A percentile compares a stretch with the other conserved stretches of the same genome.
phyloP scores from a whole-genome alignment of 2,329 filamentous ascomycete genomes.

The Ceratocystis albifundus region DNA sequence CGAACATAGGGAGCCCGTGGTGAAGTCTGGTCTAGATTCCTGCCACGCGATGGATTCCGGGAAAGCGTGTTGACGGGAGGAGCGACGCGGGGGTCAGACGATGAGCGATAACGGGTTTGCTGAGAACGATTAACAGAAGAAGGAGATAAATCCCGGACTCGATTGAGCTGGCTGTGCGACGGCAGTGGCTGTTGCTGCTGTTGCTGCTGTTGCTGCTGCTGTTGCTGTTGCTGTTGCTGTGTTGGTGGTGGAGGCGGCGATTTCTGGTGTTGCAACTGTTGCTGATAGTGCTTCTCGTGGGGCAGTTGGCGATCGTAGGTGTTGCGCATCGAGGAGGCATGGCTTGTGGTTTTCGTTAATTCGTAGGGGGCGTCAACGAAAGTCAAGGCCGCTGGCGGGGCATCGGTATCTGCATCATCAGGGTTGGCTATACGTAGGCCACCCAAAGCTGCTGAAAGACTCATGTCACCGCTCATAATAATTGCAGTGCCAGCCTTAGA shows the following conservation, averaged over 20 bases:
- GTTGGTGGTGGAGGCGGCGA: not conserved
- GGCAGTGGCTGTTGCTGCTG: slow-evolving; percentile 19
- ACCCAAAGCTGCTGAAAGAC: slow-evolving; percentile 81
- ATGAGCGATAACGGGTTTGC: slow-evolving; percentile 21
- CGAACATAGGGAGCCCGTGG: slow-evolving; percentile 20
- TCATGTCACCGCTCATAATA: slow-evolving; percentile 80
- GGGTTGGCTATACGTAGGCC: slow-evolving; percentile 95
- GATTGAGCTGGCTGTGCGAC: slow-evolving; percentile 21
- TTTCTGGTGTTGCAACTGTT: slow-evolving; percentile 19
- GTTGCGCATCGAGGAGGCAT: slow-evolving; percentile 25
- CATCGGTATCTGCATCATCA: slow-evolving; percentile 49
- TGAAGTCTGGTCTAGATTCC: slow-evolving; percentile 15
- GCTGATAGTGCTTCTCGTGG: not conserved
- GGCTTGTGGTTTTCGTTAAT: slow-evolving; percentile 3
- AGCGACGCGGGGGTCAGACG: slow-evolving; percentile 20
- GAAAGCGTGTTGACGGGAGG: slow-evolving; percentile 14
- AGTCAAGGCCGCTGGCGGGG: slow-evolving; percentile 24
- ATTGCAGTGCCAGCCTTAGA: slow-evolving; percentile 11
- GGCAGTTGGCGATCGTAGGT: not conserved
- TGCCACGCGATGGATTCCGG: slow-evolving; percentile 22
- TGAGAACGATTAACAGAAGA: slow-evolving; percentile 14
- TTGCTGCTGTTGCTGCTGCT: slow-evolving; percentile 18
- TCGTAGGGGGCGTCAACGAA: slow-evolving; percentile 10
- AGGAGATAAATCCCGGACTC: slow-evolving; percentile 22
- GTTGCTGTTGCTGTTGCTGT: slow-evolving; percentile 1